A percentile compares a stretch with the other conserved stretches of the same genome.
phyloP scores from a whole-genome alignment of 1,139 yeast genomes.

The Maudiozyma humilis region DNA sequence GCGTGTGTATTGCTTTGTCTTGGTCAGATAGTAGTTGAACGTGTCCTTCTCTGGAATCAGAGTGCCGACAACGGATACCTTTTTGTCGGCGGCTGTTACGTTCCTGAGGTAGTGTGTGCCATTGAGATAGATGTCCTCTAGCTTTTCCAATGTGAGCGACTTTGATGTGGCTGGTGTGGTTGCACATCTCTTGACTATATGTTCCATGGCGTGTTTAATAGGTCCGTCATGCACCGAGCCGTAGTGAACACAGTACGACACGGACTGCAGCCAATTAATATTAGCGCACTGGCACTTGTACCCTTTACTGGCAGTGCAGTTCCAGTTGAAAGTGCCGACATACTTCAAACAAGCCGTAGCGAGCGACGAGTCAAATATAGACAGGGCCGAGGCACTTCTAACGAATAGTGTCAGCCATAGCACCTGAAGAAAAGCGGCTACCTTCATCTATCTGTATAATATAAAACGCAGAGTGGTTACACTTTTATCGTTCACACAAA shows the following conservation, averaged over 20 bases:
- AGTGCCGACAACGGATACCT: conserved; percentile 25
- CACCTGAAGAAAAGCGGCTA: neutral
- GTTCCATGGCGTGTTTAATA: conserved; percentile 33
- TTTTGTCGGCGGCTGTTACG: conserved; percentile 21
- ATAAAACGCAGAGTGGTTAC: no score
- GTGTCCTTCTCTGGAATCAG: conserved; percentile 28
- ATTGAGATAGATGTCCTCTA: conserved; percentile 30
- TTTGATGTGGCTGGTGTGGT: neutral
- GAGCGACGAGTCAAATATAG: neutral
- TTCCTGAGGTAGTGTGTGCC: conserved; percentile 30
- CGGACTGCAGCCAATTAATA: conserved; percentile 36
- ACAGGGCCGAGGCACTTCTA: neutral
- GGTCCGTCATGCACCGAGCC: conserved; percentile 24
- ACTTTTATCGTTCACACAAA: no score
- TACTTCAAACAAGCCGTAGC: conserved; percentile 34
- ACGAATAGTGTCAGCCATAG: neutral
- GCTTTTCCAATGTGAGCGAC: conserved; percentile 30
- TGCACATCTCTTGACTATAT: conserved; percentile 27
- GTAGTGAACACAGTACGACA: conserved; percentile 33
- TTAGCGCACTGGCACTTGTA: conserved; percentile 36
- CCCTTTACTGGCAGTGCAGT: conserved; percentile 33
- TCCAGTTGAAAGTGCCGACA: conserved; percentile 35
- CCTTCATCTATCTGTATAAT: neutral
- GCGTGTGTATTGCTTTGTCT: conserved; percentile 31
- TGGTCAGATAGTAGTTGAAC: conserved; percentile 27